phyloP scores from a whole-genome alignment of 371 early-diverging fungal species.

The Lichtheimia ornata region DNA sequence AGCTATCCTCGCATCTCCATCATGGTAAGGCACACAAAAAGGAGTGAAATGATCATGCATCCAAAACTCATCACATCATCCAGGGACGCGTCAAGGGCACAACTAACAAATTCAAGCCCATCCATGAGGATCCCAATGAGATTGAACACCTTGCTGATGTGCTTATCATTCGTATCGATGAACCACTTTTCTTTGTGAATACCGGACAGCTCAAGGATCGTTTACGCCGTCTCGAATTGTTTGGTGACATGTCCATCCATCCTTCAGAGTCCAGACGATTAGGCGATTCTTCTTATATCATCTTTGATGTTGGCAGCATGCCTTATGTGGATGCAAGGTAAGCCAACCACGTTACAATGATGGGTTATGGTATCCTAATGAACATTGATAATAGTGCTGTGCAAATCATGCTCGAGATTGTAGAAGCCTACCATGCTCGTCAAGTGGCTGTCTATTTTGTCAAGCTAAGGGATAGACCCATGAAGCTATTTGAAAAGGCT shows the following conservation, averaged over 20 bases:
- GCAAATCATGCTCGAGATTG: constrained; percentile 82
- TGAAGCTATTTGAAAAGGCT: constrained; percentile 65
- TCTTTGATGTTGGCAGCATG: constrained; percentile 91
- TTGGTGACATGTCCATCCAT: constrained; percentile 89
- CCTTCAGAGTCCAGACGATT: constrained; percentile 76
- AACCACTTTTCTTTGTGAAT: constrained; percentile 93
- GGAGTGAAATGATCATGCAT: too few species aligned
- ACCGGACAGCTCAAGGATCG: constrained; percentile 90
- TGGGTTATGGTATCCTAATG: too few species aligned
- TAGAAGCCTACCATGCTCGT: constrained; percentile 77
- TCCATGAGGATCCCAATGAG: constrained; percentile 63
- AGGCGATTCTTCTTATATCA: constrained; percentile 65
- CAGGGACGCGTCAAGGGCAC: constrained; percentile 53
- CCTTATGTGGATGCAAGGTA: constrained; percentile 86
- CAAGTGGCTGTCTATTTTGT: constrained; percentile 83
- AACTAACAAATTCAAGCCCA: constrained; percentile 50
- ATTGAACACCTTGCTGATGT: constrained; percentile 82
- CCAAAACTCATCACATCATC: too few species aligned
- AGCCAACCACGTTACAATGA: neutral
- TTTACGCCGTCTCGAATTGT: constrained; percentile 85
- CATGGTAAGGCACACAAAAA: constrained; percentile 48
- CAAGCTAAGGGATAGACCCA: constrained; percentile 69
- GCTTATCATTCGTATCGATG: constrained; percentile 87
- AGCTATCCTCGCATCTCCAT: constrained; percentile 82
- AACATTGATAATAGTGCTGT: constrained; percentile 61